Evolutionary conservation across 768 basidiomycete species (phyloP).

Genomic region (Russula sp.): DNA sequence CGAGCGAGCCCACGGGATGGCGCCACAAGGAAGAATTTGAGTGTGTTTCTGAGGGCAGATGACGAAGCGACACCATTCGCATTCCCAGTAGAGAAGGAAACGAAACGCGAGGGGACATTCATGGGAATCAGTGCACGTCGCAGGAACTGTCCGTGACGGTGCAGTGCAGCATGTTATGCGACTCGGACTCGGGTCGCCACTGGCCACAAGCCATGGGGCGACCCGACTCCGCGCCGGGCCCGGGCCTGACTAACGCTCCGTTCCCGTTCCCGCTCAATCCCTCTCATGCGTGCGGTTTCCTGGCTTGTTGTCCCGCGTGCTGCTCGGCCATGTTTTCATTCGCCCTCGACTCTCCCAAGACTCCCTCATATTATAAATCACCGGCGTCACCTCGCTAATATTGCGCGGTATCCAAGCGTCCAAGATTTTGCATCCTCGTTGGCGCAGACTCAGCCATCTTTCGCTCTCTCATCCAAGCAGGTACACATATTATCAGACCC

Average conservation of each 20-base stretch:
- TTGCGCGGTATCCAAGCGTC: constrained; percentile 8
- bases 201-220: neutral
- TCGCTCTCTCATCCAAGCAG: constrained; percentile 15
- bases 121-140: neutral
- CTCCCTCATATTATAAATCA: neutral
- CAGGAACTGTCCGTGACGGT: neutral
- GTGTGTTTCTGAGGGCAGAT: neutral
- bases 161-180: constrained; percentile 4
- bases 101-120: neutral
- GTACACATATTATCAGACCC: constrained; percentile 16
- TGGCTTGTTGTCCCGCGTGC: neutral
- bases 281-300: neutral
- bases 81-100: neutral
- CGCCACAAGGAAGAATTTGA: constrained; percentile 1
- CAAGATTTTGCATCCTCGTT: constrained; percentile 15
- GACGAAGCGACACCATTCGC: neutral
- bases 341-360: neutral
- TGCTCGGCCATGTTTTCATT: neutral
- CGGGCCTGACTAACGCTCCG: neutral
- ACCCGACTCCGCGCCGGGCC: neutral
- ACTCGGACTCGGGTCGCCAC: neutral
- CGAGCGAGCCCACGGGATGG: constrained; percentile 4
- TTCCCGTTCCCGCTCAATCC: no score
- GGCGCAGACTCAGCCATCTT: constrained; percentile 19
- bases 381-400: neutral